A percentile compares a stretch with the other conserved stretches of the same genome.
Conservation (phyloP, 202 grass and related monocot species). For the Saccharum hybrid region DNA sequence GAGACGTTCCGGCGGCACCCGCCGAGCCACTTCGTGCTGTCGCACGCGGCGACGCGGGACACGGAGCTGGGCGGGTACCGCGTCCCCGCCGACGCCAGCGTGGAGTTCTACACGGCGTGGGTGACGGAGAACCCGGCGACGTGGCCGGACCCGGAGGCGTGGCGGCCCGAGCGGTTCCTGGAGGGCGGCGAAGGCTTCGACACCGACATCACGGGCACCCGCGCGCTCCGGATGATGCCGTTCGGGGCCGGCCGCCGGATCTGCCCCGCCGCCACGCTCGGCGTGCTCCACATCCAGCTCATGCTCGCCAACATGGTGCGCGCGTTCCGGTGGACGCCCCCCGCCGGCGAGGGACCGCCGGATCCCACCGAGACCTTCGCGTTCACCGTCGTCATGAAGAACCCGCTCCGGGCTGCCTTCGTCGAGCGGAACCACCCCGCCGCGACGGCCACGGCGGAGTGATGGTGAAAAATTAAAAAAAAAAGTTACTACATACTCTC, state of each 20-base stretch:
- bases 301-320: conserved; percentile 84
- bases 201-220: conserved; percentile 84
- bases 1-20: conserved; percentile 96
- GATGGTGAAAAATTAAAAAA: background rate
- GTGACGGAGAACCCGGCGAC: conserved; percentile 83
- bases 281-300: conserved; percentile 86
- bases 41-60: conserved; percentile 79
- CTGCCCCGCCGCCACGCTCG: conserved; percentile 82
- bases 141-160: conserved; percentile 73
- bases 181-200: conserved; percentile 87
- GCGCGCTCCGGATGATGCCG: conserved; percentile 91
- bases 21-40: conserved; percentile 92
- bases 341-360: conserved; percentile 57
- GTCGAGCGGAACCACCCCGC: conserved; percentile 50
- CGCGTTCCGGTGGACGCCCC: conserved; percentile 71
- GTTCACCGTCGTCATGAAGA: conserved; percentile 99
- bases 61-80: conserved; percentile 86
- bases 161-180: conserved; percentile 82
- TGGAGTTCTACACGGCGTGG: conserved; percentile 99
- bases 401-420: conserved; percentile 70
- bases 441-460: background rate
- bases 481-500: background rate
- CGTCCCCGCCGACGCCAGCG: conserved; percentile 74
- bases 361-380: conserved; percentile 91
- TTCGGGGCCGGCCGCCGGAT: conserved; percentile 87